phyloP scores from a whole-genome alignment of 116 monocot species.

The Cymodocea nodosa region DNA sequence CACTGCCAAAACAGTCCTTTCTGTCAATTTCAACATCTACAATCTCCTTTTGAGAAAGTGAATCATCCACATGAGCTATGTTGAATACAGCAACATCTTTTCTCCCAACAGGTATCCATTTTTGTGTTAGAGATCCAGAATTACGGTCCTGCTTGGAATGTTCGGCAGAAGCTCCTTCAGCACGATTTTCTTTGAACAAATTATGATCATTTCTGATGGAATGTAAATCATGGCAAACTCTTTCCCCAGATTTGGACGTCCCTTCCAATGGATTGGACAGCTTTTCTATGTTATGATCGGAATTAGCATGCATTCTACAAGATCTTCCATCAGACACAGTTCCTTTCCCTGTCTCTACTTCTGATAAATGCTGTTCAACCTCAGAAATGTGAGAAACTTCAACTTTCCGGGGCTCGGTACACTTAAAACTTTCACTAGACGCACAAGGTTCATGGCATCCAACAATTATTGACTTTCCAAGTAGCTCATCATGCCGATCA shows the following conservation, averaged over 20 bases:
- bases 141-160: constrained; percentile 4
- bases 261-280: neutral
- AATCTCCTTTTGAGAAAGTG: neutral
- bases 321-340: constrained; percentile 1
- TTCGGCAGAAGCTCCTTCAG: constrained; percentile 14
- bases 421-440: neutral
- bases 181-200: constrained; percentile 1
- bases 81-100: constrained; percentile 12
- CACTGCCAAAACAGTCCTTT: neutral
- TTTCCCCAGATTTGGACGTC: constrained; percentile 4
- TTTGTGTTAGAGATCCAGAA: constrained; percentile 17
- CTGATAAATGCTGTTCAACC: constrained; percentile 3
- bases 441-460: neutral
- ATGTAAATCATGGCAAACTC: neutral
- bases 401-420: neutral
- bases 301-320: neutral
- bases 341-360: constrained; percentile 1
- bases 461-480: neutral
- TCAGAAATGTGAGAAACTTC: constrained; percentile 3
- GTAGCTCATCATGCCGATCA: neutral
- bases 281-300: neutral
- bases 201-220: neutral
- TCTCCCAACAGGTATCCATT: constrained; percentile 36
- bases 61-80: constrained; percentile 4
- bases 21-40: neutral